Evolutionary conservation across 495 filamentous ascomycete species (phyloP).

Genomic region (Aspergillus taichungensis): DNA sequence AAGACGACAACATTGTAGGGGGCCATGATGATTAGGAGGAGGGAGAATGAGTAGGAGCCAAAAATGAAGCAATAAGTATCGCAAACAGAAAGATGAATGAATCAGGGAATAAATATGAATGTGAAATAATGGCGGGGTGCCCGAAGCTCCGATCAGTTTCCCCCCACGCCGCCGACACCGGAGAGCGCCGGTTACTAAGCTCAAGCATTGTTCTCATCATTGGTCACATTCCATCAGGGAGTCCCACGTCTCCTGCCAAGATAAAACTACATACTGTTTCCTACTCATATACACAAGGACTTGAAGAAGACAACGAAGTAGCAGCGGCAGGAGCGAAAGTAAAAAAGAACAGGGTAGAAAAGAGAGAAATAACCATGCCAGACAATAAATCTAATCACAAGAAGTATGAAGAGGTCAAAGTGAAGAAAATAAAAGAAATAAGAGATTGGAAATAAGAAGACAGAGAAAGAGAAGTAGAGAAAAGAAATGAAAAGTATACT

Average conservation of each 20-base stretch:
- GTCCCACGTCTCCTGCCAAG: no score
- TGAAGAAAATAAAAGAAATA: constrained; percentile 8
- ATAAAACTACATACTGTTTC: no score
- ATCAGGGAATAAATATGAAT: constrained; percentile 7
- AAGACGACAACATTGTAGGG: constrained; percentile 59
- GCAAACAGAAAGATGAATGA: constrained; percentile 10
- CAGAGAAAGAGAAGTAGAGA: constrained; percentile 1
- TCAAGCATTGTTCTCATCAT: neutral
- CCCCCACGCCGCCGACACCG: constrained; percentile 23
- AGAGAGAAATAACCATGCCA: neutral
- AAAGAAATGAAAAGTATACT: neutral
- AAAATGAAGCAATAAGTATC: constrained; percentile 4
- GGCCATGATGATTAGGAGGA: constrained; percentile 27
- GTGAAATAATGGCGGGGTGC: neutral
- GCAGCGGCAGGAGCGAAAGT: neutral
- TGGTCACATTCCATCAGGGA: neutral
- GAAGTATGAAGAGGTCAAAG: constrained; percentile 17
- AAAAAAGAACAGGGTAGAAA: neutral
- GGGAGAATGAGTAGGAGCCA: constrained; percentile 1
- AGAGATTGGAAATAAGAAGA: constrained; percentile 6
- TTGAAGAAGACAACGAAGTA: no score
- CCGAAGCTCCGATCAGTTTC: neutral
- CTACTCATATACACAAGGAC: no score
- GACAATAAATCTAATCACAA: neutral
- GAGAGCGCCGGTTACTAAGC: constrained; percentile 1